Base-by-base conservation (phyloP, 371 early-diverging fungal genomes). In the Circinella umbellata region DNA sequence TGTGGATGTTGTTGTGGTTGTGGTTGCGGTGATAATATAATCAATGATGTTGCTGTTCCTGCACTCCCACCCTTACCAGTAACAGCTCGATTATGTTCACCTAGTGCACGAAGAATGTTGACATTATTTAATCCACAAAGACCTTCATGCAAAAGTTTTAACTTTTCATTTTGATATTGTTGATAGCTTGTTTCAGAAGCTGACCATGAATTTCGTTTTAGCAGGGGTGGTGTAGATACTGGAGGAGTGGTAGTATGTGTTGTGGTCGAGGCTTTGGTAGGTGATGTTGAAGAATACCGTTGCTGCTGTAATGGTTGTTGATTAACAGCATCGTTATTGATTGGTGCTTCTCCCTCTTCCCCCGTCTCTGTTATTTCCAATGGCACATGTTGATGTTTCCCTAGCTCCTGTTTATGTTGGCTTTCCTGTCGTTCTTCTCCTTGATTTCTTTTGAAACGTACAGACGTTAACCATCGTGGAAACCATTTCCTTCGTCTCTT, bases 51-150 rank as follows among this genome's bases (percentile, higher is more conserved):
- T 6, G 62, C 39, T 61, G 62, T 61, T 17, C 51, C 51, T 13
- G 51, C n/a, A 0, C 51, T 15, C 4, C 3, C 15, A 5, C 51
- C 51, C 8, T 5, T 15, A 51, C 51, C 51, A 17, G 15, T n/a
- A 51, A n/a, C 14, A 51, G 57, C 34, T 10, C 57, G 20, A 34
- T 27, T 27, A 34, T 42, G 42, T 1, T n/a, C 57, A 8, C 57
- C 57, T 34, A 68, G 37, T 2, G 68, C 68, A 38, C 53, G 68
- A 27, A 61, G 47, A 62, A 68, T 68, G 53, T 68, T 68, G 68
- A 48, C 49, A 38, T 68, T 61, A 38, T 39, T 61, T 5, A 69
- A 35, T 18, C 63, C 69, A 42, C 42, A 57, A 17, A 69, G 27
- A 15, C 69, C 63, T 39, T 63, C 54, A 11, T 46, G 64, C 18